These are phyloP conservation scores for Xylaria sp. DNA, from an alignment of 2,329 filamentous ascomycete species.

Conservation along the genomic window DNA sequence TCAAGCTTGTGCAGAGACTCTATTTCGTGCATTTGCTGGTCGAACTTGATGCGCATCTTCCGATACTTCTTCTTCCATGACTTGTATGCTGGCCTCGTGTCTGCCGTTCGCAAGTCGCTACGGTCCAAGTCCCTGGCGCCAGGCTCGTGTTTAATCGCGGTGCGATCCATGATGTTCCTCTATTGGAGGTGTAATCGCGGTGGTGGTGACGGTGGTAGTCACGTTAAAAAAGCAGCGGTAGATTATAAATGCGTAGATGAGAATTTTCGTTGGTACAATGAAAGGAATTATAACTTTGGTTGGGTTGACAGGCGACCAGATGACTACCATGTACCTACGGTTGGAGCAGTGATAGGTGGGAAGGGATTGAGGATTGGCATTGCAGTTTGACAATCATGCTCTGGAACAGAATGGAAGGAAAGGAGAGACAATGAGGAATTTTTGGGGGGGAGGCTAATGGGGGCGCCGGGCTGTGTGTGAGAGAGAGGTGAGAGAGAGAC, in stretches of 20 bases:
- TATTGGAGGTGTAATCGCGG: background rate
- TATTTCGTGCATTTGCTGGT: slow-evolving; percentile 76
- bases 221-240: background rate
- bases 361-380: background rate
- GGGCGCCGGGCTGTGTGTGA: background rate
- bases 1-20: slow-evolving; percentile 82
- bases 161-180: slow-evolving; percentile 27
- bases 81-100: slow-evolving; percentile 60
- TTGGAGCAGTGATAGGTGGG: background rate
- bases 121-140: slow-evolving; percentile 39
- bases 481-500: background rate
- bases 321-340: too few relatives aligned
- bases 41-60: slow-evolving; percentile 82
- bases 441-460: background rate
- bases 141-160: slow-evolving; percentile 34
- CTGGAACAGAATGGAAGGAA: background rate
- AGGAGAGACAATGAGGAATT: slow-evolving; percentile 4
- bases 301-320: too few relatives aligned
- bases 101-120: slow-evolving; percentile 40
- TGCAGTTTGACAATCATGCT: background rate
- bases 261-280: background rate
- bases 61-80: slow-evolving; percentile 93
- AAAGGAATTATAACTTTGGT: too few relatives aligned
- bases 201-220: background rate
- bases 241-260: background rate